These are phyloP conservation scores for Sclerotinia borealis DNA, from an alignment of 2,329 filamentous ascomycete genomes.

Conservation along the genomic window DNA sequence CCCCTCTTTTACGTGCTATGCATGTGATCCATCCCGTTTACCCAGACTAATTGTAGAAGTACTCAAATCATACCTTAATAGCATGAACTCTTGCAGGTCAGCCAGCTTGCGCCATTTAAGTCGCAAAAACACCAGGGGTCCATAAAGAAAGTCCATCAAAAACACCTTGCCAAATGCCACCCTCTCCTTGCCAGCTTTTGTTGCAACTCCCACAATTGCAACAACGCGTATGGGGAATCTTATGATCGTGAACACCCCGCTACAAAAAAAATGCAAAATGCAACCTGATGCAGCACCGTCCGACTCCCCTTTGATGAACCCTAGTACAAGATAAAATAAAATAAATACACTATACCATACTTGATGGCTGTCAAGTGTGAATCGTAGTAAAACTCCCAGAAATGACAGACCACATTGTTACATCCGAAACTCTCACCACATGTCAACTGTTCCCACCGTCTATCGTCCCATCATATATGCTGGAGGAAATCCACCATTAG, in stretches of 20 bases:
- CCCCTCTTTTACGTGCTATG: slow-evolving; percentile 26
- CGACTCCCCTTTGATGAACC: slow-evolving; percentile 26
- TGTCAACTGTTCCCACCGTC: slow-evolving; percentile 13
- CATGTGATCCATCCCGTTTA: slow-evolving; percentile 24
- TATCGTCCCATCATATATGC: slow-evolving; percentile 35
- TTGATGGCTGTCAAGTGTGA: not conserved
- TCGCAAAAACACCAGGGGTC: slow-evolving; percentile 19
- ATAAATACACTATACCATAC: slow-evolving; percentile 13
- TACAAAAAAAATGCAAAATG: slow-evolving; percentile 28
- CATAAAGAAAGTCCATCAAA: slow-evolving; percentile 15
- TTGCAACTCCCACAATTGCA: slow-evolving; percentile 30
- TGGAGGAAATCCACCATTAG: slow-evolving; percentile 30
- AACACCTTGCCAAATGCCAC: slow-evolving; percentile 29
- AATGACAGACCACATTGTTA: slow-evolving; percentile 9
- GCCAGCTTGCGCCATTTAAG: slow-evolving; percentile 28
- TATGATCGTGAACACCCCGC: slow-evolving; percentile 31
- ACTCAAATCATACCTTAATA: slow-evolving; percentile 18
- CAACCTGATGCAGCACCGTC: slow-evolving; percentile 26
- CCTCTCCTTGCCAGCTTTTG: slow-evolving; percentile 24
- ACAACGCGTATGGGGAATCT: slow-evolving; percentile 33
- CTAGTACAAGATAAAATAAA: slow-evolving; percentile 20
- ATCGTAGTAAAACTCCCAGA: slow-evolving; percentile 14
- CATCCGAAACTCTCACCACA: not conserved
- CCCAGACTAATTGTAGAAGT: slow-evolving; percentile 20
- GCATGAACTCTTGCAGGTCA: slow-evolving; percentile 23